These are phyloP conservation scores for Dacryopinax spathularia DNA, from an alignment of 768 basidiomycete species.

Conservation along the genomic window DNA sequence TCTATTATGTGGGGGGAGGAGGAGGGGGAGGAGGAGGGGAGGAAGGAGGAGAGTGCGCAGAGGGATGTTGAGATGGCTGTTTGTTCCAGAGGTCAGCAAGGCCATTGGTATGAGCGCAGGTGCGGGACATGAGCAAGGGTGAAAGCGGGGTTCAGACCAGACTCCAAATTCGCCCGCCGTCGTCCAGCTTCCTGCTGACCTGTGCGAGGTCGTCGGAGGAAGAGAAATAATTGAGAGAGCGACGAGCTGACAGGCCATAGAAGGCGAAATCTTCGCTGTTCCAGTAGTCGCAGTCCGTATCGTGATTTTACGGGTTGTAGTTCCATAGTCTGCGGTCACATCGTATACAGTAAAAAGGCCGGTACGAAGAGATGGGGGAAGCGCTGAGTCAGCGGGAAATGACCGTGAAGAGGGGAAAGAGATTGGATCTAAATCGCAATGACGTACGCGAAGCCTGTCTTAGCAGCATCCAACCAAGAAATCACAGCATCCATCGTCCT, in stretches of 20 bases:
- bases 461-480: too few relatives aligned
- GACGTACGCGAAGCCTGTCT: too few relatives aligned
- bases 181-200: slow-evolving; percentile 56
- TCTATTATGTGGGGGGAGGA: neutral
- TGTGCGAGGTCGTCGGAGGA: slow-evolving; percentile 35
- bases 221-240: slow-evolving; percentile 34
- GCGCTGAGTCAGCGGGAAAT: too few relatives aligned
- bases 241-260: slow-evolving; percentile 23
- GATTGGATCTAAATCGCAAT: neutral
- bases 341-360: too few relatives aligned
- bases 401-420: too few relatives aligned
- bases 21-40: too few relatives aligned
- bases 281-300: slow-evolving; percentile 72
- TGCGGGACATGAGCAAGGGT: too few relatives aligned
- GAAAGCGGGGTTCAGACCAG: slow-evolving; percentile 61
- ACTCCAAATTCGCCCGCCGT: slow-evolving; percentile 77
- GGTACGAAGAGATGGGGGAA: too few relatives aligned
- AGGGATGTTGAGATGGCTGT: neutral
- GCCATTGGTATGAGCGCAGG: too few relatives aligned
- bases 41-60: neutral
- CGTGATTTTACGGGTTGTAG: slow-evolving; percentile 79
- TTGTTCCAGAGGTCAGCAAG: too few relatives aligned
- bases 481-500: too few relatives aligned
- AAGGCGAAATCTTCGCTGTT: slow-evolving; percentile 92
- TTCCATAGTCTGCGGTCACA: slow-evolving; percentile 93